These are phyloP conservation scores for Geoglossum glabrum DNA, from an alignment of 495 filamentous ascomycete species.

Conservation along the genomic window DNA sequence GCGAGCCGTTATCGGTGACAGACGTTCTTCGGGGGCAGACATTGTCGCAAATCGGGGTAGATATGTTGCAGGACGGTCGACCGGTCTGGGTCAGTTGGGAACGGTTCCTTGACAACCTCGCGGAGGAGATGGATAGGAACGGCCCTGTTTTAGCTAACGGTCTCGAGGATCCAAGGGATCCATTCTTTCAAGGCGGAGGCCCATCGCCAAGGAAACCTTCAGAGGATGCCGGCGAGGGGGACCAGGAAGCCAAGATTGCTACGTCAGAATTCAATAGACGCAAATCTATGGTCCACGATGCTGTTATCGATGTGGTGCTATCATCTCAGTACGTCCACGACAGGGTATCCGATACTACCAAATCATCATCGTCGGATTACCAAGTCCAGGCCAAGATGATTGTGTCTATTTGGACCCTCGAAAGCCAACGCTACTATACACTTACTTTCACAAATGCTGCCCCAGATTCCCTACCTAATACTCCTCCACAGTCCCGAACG, in stretches of 20 bases:
- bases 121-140: slow-evolving; percentile 22
- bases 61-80: slow-evolving; percentile 35
- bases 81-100: slow-evolving; percentile 35
- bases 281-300: slow-evolving; percentile 1
- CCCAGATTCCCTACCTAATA: slow-evolving; percentile 12
- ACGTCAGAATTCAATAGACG: slow-evolving; percentile 6
- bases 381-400: slow-evolving; percentile 43
- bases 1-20: slow-evolving; percentile 12
- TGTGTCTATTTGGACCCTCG: slow-evolving; percentile 40
- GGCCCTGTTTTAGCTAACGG: background rate
- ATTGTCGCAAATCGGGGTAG: slow-evolving; percentile 38
- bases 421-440: slow-evolving; percentile 38
- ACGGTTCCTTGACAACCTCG: slow-evolving; percentile 11
- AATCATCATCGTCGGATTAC: slow-evolving; percentile 8
- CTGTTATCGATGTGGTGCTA: slow-evolving; percentile 4
- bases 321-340: slow-evolving; percentile 8
- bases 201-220: slow-evolving; percentile 5
- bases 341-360: slow-evolving; percentile 3
- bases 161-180: slow-evolving; percentile 6
- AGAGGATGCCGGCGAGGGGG: background rate
- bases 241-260: slow-evolving; percentile 12
- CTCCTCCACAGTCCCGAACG: slow-evolving; percentile 9
- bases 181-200: background rate
- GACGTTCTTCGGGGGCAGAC: slow-evolving; percentile 33
- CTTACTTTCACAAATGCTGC: slow-evolving; percentile 39